Evolutionary conservation across 345 rosid genomes (phyloP), one percentile per base, ranked within the genome.

Genomic region (Melaleuca quinquenervia): DNA sequence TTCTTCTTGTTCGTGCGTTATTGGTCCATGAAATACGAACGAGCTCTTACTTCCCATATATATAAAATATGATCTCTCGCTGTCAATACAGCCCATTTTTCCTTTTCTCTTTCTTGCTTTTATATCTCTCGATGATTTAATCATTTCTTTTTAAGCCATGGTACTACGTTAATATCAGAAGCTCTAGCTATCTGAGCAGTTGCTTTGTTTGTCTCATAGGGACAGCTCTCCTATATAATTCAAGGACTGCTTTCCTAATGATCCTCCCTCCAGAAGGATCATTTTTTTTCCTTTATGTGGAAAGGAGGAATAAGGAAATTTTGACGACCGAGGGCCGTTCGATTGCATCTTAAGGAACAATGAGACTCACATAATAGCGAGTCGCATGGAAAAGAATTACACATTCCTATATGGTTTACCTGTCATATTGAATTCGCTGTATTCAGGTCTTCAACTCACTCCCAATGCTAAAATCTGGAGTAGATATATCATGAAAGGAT

Each of bases 131-230:
- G 36, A 15, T 50, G 49, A 41, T 74, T 52, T 86, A 36, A n/a
- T 51, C 45, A 22, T 27, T 82, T 85, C 87, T 48, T 87, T 85
- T 87, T 83, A 70, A 85, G 91, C 82, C 88, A 86, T 87, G 89
- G 89, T 90, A 89, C 88, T 84, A 92, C 91, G 93, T 91, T 90
- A 89, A 90, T 50, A 89, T 90, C 90, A 51, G 56, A 82, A 86
- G 87, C 82, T 82, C 24, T 51, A 51, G 82, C 85, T 85, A 88
- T 87, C 84, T 82, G 89, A 85, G 83, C 62, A 86, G 87, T 88
- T 89, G 36, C n/a, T 84, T 74, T 82, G 62, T 82, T 49, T 83
- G 84, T 60, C 58, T 89, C 80, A 88, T n/a, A 88, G 89, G 85
- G 93, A 91, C 91, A 85, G 86, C 90, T 90, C 90, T 87, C 91